Evolutionary conservation across 139 green algal genomes (phyloP).

Genomic region (Auxenochlorella pyrenoidosa): DNA sequence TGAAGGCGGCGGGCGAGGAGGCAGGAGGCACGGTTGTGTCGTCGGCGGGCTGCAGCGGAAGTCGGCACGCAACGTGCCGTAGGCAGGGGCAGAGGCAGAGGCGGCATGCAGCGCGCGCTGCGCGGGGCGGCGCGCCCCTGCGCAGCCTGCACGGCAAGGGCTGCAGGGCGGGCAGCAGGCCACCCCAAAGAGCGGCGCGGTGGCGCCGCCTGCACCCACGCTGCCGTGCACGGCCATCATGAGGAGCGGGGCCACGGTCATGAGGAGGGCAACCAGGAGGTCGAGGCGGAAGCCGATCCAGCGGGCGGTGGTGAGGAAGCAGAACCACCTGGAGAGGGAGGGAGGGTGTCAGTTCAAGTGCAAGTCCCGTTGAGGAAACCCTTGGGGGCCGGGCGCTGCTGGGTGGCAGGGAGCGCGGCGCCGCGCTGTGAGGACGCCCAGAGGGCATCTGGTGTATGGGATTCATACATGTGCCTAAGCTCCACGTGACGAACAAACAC

Average conservation of each 20-base stretch:
- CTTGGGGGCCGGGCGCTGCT: too few species aligned
- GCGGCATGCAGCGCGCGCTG: too few species aligned
- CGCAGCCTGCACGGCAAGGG: not conserved
- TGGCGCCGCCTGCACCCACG: not conserved
- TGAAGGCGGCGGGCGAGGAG: not conserved
- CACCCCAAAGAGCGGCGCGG: too few species aligned
- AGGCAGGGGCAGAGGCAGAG: not conserved
- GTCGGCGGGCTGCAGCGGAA: too few species aligned
- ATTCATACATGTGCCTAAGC: too few species aligned
- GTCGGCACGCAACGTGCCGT: conserved; percentile 81
- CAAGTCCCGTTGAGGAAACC: too few species aligned
- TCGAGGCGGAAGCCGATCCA: conserved; percentile 87
- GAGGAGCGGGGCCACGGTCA: conserved; percentile 69
- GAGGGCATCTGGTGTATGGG: too few species aligned
- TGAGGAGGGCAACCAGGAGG: conserved; percentile 64
- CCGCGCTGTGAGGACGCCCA: too few species aligned
- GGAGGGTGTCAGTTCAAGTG: too few species aligned
- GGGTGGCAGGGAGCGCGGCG: too few species aligned
- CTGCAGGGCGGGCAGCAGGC: not conserved
- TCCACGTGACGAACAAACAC: too few species aligned
- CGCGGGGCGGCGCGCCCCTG: not conserved
- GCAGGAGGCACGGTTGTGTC: not conserved
- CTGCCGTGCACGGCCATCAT: conserved; percentile 66
- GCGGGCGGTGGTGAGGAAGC: conserved; percentile 62
- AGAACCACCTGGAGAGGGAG: conserved; percentile 47